Evolutionary conservation across 768 basidiomycete species (phyloP).

Genomic region (Phanerochaete sordida): DNA sequence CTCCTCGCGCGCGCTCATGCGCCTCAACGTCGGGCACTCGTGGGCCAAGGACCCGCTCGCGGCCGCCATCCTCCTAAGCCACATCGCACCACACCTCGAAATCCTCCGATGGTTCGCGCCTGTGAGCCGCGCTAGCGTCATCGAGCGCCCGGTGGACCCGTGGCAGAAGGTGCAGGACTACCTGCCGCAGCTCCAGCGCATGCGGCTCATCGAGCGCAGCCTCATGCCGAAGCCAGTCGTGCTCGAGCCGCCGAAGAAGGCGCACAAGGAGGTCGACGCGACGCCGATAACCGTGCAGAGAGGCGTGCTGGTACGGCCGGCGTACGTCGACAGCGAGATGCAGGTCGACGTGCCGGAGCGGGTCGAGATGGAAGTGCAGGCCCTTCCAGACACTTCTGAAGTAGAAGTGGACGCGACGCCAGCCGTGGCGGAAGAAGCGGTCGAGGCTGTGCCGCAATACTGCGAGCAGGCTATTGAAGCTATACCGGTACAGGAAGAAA

Average conservation of each 20-base stretch:
- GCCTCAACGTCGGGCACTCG: slow-evolving; percentile 75
- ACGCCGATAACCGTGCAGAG: slow-evolving; percentile 39
- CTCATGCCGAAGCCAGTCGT: slow-evolving; percentile 28
- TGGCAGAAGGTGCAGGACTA: slow-evolving; percentile 71
- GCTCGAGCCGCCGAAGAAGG: slow-evolving; percentile 24
- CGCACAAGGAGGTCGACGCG: slow-evolving; percentile 51
- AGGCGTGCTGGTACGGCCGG: slow-evolving; percentile 38
- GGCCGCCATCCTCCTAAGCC: slow-evolving; percentile 69
- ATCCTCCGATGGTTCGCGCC: slow-evolving; percentile 75
- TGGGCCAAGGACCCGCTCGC: slow-evolving; percentile 68
- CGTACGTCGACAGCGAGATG: slow-evolving; percentile 29
- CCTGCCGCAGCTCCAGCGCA: slow-evolving; percentile 67
- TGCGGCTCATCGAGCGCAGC: slow-evolving; percentile 60
- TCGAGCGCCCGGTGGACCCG: slow-evolving; percentile 60
- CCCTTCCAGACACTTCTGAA: slow-evolving; percentile 33
- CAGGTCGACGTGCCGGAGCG: slow-evolving; percentile 34
- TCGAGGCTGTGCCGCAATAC: slow-evolving; percentile 40
- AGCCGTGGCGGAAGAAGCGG: slow-evolving; percentile 36
- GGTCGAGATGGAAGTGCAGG: slow-evolving; percentile 37
- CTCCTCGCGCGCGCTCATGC: slow-evolving; percentile 64
- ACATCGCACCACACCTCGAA: slow-evolving; percentile 70
- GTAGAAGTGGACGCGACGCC: slow-evolving; percentile 54
- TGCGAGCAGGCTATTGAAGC: slow-evolving; percentile 30
- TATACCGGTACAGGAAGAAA: slow-evolving; percentile 20
- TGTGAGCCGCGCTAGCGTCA: slow-evolving; percentile 66